Conservation (phyloP, 148 eudicot genomes). For the Vaccinium myrtillus region DNA sequence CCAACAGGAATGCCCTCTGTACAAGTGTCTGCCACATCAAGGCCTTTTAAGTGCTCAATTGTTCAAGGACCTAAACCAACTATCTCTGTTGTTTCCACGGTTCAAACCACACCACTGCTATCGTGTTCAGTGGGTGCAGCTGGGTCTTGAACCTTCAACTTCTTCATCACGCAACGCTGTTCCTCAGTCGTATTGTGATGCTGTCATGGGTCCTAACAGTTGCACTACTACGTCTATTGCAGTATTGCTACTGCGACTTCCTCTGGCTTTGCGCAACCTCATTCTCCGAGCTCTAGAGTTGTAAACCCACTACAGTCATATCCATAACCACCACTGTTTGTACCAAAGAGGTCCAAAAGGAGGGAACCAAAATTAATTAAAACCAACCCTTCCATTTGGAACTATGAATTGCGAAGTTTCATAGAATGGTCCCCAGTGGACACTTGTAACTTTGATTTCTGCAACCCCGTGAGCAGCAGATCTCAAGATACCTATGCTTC, state of each 20-base stretch:
- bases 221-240: constrained; percentile 21
- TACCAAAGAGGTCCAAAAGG: constrained; percentile 43
- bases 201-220: no score
- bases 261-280: constrained; percentile 48
- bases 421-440: constrained; percentile 48
- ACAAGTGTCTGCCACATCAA: constrained; percentile 56
- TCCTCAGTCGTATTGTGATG: no score
- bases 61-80: constrained; percentile 46
- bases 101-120: constrained; percentile 39
- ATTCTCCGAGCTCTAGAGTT: constrained; percentile 30
- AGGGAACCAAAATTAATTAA: constrained; percentile 34
- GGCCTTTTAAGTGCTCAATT: constrained; percentile 78
- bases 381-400: constrained; percentile 44
- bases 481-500: constrained; percentile 39
- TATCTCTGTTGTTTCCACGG: constrained; percentile 47
- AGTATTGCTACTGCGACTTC: constrained; percentile 29
- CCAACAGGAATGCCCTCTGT: constrained; percentile 25
- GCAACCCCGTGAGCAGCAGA: constrained; percentile 32
- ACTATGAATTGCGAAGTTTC: constrained; percentile 36
- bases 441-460: constrained; percentile 30
- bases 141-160: no score
- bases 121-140: no score
- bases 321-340: constrained; percentile 46
- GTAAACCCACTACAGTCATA: constrained; percentile 40
- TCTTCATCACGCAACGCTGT: no score